A percentile compares a stretch with the other conserved stretches of the same genome.
Evolutionary conservation across 2,329 filamentous ascomycete genomes (phyloP).

Genomic region (Fusarium liriodendri): DNA sequence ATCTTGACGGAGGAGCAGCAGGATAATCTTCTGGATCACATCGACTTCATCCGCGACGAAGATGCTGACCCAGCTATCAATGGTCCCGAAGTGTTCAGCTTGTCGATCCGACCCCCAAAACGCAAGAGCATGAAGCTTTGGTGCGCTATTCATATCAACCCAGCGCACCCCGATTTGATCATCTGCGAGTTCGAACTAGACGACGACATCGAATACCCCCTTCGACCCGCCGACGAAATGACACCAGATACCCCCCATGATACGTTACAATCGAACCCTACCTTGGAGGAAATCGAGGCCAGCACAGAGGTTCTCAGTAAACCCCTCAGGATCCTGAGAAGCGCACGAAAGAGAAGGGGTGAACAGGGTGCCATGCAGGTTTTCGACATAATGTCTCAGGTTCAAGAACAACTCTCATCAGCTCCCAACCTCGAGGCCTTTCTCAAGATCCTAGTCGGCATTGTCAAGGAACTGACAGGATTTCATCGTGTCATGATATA

Average conservation of each 20-base stretch:
- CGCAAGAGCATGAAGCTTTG: slow-evolving; percentile 76
- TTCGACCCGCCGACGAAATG: slow-evolving; percentile 70
- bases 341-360: slow-evolving; percentile 78
- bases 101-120: slow-evolving; percentile 74
- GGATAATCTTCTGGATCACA: slow-evolving; percentile 85
- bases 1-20: slow-evolving; percentile 86
- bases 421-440: slow-evolving; percentile 78
- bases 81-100: slow-evolving; percentile 86
- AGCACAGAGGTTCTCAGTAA: slow-evolving; percentile 82
- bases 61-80: slow-evolving; percentile 79
- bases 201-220: slow-evolving; percentile 76
- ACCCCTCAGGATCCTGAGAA: slow-evolving; percentile 80
- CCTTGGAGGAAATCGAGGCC: slow-evolving; percentile 77
- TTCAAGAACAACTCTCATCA: slow-evolving; percentile 85
- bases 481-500: slow-evolving; percentile 96
- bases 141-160: slow-evolving; percentile 86
- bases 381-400: slow-evolving; percentile 91
- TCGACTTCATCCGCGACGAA: slow-evolving; percentile 89
- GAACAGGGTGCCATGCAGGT: slow-evolving; percentile 89
- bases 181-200: slow-evolving; percentile 93
- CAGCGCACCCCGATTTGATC: slow-evolving; percentile 74
- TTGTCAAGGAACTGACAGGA: slow-evolving; percentile 89
- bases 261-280: slow-evolving; percentile 78
- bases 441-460: slow-evolving; percentile 83
- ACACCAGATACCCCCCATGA: slow-evolving; percentile 76